These are phyloP conservation scores for Arthrobotrys musiformis DNA, from an alignment of 2,329 filamentous ascomycete species.

Conservation along the genomic window DNA sequence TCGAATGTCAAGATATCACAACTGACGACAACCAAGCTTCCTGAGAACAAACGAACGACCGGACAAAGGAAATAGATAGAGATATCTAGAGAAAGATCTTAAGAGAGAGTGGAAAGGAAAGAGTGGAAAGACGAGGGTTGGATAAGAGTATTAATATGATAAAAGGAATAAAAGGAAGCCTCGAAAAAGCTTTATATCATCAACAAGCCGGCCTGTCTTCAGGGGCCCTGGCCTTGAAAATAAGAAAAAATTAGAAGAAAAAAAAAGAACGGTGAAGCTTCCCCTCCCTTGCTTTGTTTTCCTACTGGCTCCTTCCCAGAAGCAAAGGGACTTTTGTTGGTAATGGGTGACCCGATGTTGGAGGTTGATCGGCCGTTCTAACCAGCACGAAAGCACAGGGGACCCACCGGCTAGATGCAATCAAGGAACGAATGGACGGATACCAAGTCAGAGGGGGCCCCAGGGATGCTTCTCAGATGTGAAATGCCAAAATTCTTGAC, in stretches of 20 bases:
- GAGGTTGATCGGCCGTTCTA: constrained; percentile 30
- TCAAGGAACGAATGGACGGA: constrained; percentile 26
- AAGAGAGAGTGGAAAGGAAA: background rate
- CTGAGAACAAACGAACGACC: background rate
- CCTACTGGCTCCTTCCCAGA: constrained; percentile 16
- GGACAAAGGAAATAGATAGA: constrained; percentile 26
- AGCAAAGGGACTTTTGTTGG: constrained; percentile 37
- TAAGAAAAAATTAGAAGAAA: too few species aligned
- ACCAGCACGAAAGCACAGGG: constrained; percentile 17
- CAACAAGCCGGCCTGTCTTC: background rate
- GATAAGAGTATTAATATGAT: constrained; percentile 31
- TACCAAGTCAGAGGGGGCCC: constrained; percentile 13
- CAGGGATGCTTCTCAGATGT: constrained; percentile 22
- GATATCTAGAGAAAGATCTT: background rate
- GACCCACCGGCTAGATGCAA: constrained; percentile 15
- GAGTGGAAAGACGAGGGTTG: constrained; percentile 32
- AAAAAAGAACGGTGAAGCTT: constrained; percentile 22
- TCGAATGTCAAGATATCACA: constrained; percentile 15
- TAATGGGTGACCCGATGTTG: constrained; percentile 19
- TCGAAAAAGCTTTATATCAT: constrained; percentile 6
- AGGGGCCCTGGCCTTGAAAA: background rate
- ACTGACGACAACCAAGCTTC: constrained; percentile 11
- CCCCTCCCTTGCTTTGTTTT: constrained; percentile 28
- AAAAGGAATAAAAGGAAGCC: background rate
- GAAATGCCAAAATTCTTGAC: constrained; percentile 19